A percentile compares a stretch with the other conserved stretches of the same genome.
Evolutionary conservation across 306 rosid genomes (phyloP).

Genomic region (Amphicarpaea edgeworthii): DNA sequence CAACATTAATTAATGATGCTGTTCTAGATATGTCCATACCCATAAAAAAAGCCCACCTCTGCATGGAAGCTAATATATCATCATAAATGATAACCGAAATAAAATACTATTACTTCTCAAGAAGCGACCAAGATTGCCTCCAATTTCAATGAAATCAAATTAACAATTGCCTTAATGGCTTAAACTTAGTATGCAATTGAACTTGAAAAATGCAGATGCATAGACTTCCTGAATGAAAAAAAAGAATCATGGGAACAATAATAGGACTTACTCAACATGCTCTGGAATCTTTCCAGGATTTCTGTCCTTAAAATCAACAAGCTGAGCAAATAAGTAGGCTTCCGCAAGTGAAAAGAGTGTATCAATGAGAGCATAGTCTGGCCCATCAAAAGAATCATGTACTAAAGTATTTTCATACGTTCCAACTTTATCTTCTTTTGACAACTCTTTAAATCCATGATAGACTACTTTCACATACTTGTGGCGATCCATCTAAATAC

Average conservation of each 20-base stretch:
- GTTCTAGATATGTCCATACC: neutral
- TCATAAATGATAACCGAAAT: neutral
- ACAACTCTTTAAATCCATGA: slow-evolving; percentile 80
- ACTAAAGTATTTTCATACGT: slow-evolving; percentile 73
- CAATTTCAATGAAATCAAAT: slow-evolving; percentile 2
- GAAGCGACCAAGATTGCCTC: neutral
- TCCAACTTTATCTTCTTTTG: slow-evolving; percentile 78
- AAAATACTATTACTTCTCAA: neutral
- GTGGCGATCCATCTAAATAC: slow-evolving; percentile 81
- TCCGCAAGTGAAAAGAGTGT: slow-evolving; percentile 85
- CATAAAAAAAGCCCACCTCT: neutral
- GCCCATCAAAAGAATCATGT: slow-evolving; percentile 78
- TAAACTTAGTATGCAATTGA: neutral
- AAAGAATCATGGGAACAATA: slow-evolving; percentile 8
- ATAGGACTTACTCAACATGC: slow-evolving; percentile 62
- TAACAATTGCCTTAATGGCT: neutral
- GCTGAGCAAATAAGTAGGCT: slow-evolving; percentile 83
- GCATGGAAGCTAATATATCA: slow-evolving; percentile 17
- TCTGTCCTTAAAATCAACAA: slow-evolving; percentile 72
- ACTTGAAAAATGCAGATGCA: neutral
- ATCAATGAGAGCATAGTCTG: slow-evolving; percentile 81
- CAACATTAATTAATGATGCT: slow-evolving; percentile 11
- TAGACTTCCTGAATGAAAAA: neutral
- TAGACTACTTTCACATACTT: slow-evolving; percentile 90
- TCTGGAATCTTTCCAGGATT: slow-evolving; percentile 61